Evolutionary conservation across 164 flowering plant genomes (phyloP).

Genomic region (Vitis labrusca): DNA sequence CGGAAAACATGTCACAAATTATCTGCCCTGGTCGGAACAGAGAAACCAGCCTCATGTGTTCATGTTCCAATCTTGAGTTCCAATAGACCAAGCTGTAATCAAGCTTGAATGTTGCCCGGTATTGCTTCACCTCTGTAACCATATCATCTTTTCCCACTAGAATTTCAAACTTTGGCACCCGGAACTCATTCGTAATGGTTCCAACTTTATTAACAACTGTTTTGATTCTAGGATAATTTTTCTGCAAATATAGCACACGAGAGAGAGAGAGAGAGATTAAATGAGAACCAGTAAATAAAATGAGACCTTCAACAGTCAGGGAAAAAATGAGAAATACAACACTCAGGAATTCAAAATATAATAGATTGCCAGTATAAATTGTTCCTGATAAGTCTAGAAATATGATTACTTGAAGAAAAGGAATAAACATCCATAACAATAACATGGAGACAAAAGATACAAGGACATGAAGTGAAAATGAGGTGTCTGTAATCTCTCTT

Average conservation of each 20-base stretch:
- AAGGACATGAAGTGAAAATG: neutral
- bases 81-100: conserved; percentile 94
- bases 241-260: conserved; percentile 42
- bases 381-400: too few species aligned
- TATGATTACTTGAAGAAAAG: neutral
- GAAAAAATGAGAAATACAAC: neutral
- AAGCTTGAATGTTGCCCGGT: conserved; percentile 92
- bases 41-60: conserved; percentile 82
- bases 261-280: neutral
- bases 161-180: conserved; percentile 93
- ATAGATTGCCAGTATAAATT: neutral
- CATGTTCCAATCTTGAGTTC: conserved; percentile 98
- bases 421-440: neutral
- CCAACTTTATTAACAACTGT: conserved; percentile 97
- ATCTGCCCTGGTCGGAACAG: conserved; percentile 72
- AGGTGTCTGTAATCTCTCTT: too few species aligned
- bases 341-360: neutral
- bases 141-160: conserved; percentile 76
- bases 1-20: conserved; percentile 97
- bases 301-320: neutral
- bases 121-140: conserved; percentile 97
- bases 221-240: conserved; percentile 88
- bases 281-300: neutral
- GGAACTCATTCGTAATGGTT: conserved; percentile 85
- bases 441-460: neutral